Conservation (phyloP, 345 rosid genomes). For the Noccaea caerulescens region DNA sequence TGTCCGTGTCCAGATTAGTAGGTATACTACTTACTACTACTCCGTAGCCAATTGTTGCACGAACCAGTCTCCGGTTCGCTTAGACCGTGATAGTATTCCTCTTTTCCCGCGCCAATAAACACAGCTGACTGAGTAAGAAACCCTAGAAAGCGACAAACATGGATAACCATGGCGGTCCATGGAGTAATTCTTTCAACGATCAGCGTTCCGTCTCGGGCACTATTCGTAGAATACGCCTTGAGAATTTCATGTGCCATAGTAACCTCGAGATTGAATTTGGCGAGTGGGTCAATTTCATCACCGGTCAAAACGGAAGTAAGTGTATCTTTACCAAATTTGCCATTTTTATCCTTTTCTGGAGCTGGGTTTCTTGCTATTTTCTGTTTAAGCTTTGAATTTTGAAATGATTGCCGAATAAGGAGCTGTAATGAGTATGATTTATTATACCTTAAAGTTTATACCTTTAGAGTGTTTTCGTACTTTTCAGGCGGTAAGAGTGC, state of each 20-base stretch:
- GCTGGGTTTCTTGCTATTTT: conserved; percentile 1
- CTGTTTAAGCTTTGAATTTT: background rate
- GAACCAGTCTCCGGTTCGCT: conserved; percentile 17
- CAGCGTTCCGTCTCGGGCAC: conserved; percentile 61
- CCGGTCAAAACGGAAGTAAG: conserved; percentile 95
- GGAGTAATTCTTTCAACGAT: conserved; percentile 15
- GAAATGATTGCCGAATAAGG: background rate
- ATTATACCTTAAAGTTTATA: background rate
- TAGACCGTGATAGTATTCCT: conserved; percentile 1
- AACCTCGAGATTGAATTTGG: conserved; percentile 75
- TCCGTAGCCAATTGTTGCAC: background rate
- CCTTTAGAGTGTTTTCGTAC: background rate
- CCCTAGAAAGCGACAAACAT: conserved; percentile 38
- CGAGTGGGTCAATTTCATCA: conserved; percentile 84
- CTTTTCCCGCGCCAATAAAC: conserved; percentile 23
- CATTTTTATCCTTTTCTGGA: background rate
- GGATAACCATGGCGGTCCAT: conserved; percentile 49
- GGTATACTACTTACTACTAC: background rate
- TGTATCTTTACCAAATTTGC: background rate
- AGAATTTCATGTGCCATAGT: conserved; percentile 91
- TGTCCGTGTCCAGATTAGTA: no score
- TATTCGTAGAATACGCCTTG: conserved; percentile 62
- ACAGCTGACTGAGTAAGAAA: background rate
- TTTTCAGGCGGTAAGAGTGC: conserved; percentile 90
- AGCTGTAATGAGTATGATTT: background rate